Evolutionary conservation across 495 filamentous ascomycete genomes (phyloP), one percentile per base, ranked within the genome.

Genomic region (Penicillium steckii): DNA sequence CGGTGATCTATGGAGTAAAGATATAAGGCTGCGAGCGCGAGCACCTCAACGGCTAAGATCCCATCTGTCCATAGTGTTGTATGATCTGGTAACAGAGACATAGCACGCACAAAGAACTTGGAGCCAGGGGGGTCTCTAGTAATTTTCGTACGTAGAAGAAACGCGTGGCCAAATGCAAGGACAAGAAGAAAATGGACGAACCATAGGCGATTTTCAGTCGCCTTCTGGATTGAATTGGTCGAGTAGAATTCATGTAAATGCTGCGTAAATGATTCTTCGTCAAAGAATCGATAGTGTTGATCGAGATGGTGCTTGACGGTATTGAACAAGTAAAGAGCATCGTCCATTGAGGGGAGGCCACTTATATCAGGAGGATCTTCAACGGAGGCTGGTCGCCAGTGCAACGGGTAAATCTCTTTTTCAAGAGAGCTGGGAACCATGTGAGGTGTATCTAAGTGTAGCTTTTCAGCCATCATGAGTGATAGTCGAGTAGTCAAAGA

Each of bases 111-210:
- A 42, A 73, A 75, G 44, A 56, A 62, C 43, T 64, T 66, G 0
- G 67, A 54, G 1, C 70, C 68, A 8, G 68, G 68, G 0, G 68
- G 63, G 15, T 67, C 59, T 12, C 49, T 47, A 54, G 42, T 9
- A 52, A 30, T 21, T 40, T 46, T 52, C 2, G 23, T 24, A 8
- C 61, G 68, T 7, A 46, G 53, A 8, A 71, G 55, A 43, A 75
- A 75, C 1, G 66, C 70, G 38, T 70, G 68, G 5, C 69, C 70
- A 50, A 75, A 68, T 4, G 70, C 68, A 8, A 73, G 65, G 8
- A 73, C 62, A 15, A 75, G 38, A 0, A 75, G 60, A 41, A 67
- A 73, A 26, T 71, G 70, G 2, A 71, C 60, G 44, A 68, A 70
- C 70, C 70, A 75, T 12, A 73, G 50, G 7, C 65, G 61, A 18